Percentiles rank a stretch among this genome's conserved stretches.
phyloP scores from a whole-genome alignment of 768 basidiomycete genomes.

The Hypholoma sublateritium region DNA sequence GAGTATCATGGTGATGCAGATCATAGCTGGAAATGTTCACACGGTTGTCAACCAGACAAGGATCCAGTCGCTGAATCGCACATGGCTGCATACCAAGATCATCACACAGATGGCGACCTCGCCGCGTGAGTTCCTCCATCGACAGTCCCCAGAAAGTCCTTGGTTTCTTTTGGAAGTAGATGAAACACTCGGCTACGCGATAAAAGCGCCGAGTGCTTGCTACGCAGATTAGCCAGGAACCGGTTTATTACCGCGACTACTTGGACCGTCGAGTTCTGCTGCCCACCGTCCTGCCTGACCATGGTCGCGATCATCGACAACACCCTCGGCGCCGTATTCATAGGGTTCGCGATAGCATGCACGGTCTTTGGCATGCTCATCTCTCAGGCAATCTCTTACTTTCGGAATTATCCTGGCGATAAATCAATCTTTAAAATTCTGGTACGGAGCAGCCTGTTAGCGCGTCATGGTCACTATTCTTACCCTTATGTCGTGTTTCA shows the following conservation, averaged over 20 bases:
- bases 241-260: conserved; percentile 6
- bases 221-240: neutral
- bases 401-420: conserved; percentile 54
- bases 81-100: neutral
- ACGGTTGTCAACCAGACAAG: neutral
- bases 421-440: conserved; percentile 46
- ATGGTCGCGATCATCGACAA: conserved; percentile 30
- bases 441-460: conserved; percentile 34
- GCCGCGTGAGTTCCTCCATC: neutral
- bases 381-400: conserved; percentile 56
- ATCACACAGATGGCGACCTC: neutral
- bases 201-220: neutral
- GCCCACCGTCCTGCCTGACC: conserved; percentile 3
- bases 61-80: neutral
- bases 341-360: conserved; percentile 57
- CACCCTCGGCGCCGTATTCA: conserved; percentile 60
- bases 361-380: conserved; percentile 53
- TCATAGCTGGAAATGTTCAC: neutral
- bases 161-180: neutral
- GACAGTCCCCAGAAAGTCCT: neutral
- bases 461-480: neutral
- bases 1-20: neutral
- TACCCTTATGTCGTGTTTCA: conserved; percentile 11
- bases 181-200: neutral
- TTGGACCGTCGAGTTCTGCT: conserved; percentile 8